Evolutionary conservation across 176 grass and related monocot genomes (phyloP), one percentile per base, ranked within the genome.

Genomic region (Otatea glauca): DNA sequence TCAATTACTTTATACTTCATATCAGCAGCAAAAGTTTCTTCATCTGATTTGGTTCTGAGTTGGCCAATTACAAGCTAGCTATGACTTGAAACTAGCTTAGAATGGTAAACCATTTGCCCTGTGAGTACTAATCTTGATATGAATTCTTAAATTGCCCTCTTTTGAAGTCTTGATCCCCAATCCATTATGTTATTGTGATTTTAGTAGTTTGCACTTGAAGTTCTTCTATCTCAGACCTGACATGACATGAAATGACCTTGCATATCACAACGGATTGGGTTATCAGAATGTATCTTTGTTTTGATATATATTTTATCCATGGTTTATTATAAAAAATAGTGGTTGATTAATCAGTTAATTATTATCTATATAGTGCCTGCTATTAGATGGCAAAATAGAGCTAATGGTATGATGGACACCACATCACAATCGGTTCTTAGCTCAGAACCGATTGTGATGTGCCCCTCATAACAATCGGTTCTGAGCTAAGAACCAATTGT

Each of bases 231-330:
- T 24, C 16, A 49, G 23, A 49, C 12, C 70, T 53, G 48, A 27
- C 47, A 34, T 74, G 47, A 74, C 47, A n/a, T n/a, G n/a, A n/a
- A n/a, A 74, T 73, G 24, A 51, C 25, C 25, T 16, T 74, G 47
- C 24, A 53, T 53, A 59, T 11, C 56, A 11, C 47, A 74, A 1
- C 1, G n/a, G 24, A 72, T 23, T 73, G 50, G 21, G 13, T 50
- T n/a, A n/a, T n/a, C n/a, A n/a, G n/a, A n/a, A n/a, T n/a, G n/a
- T n/a, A n/a, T n/a, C n/a, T n/a, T n/a, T n/a, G n/a, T n/a, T n/a
- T n/a, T n/a, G n/a, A n/a, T n/a, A n/a, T n/a, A n/a, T n/a, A n/a
- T n/a, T n/a, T n/a, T n/a, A n/a, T n/a, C n/a, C n/a, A n/a, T n/a
- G n/a, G n/a, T n/a, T n/a, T n/a, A n/a, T n/a, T n/a, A n/a, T n/a